Percentiles rank a stretch among this genome's conserved stretches.
phyloP scores from a whole-genome alignment of 2,329 filamentous ascomycete genomes.

The Cladosporium halotolerans region DNA sequence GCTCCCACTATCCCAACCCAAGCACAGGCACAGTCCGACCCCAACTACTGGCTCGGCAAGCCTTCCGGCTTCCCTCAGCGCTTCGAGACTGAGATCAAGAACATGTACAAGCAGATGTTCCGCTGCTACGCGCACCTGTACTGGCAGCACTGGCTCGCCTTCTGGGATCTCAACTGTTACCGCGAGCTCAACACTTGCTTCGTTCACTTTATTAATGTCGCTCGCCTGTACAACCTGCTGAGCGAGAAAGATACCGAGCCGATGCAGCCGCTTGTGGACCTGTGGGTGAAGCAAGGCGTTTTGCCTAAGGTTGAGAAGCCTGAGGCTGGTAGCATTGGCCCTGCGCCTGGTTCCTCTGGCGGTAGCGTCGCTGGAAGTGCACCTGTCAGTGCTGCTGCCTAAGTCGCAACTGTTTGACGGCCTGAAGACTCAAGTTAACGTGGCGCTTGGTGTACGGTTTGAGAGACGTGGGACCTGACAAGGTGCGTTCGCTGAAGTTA shows the following conservation, averaged over 20 bases:
- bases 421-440: not conserved
- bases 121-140: constrained; percentile 50
- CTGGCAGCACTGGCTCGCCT: constrained; percentile 47
- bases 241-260: constrained; percentile 87
- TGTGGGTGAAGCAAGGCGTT: constrained; percentile 84
- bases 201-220: constrained; percentile 52
- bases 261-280: constrained; percentile 88
- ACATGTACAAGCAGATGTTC: constrained; percentile 51
- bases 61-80: constrained; percentile 61
- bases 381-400: constrained; percentile 1
- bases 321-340: constrained; percentile 5
- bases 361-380: not conserved
- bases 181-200: constrained; percentile 50
- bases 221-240: constrained; percentile 71
- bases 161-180: constrained; percentile 44
- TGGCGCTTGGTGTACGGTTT: not conserved
- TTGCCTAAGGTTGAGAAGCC: constrained; percentile 51
- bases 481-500: not conserved
- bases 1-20: constrained; percentile 49
- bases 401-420: not conserved
- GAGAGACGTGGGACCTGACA: not conserved
- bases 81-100: constrained; percentile 69
- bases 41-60: constrained; percentile 78
- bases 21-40: constrained; percentile 40
- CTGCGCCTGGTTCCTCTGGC: not conserved